Percentiles rank a stretch among this genome's conserved stretches.
phyloP scores from a whole-genome alignment of 1,284 basidiomycete species.

The Ceratobasidium sp. region DNA sequence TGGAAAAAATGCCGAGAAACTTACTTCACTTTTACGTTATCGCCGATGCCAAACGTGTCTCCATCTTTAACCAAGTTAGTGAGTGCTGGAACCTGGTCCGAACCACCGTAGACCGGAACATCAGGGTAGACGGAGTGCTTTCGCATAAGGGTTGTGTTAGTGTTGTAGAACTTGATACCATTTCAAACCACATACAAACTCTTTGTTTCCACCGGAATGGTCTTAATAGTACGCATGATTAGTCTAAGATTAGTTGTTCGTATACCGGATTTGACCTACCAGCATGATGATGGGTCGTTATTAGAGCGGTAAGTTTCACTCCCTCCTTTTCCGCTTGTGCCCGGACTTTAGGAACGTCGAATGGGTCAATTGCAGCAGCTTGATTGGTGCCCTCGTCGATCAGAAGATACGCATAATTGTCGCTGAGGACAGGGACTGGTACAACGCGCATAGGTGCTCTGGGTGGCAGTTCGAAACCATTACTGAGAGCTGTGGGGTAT shows the following conservation, averaged over 20 bases:
- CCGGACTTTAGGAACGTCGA: slow-evolving; percentile 79
- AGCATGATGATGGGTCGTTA: slow-evolving; percentile 90
- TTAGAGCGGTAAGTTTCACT: slow-evolving; percentile 75
- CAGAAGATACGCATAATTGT: slow-evolving; percentile 92
- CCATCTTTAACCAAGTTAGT: slow-evolving; percentile 82
- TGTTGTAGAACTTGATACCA: neutral
- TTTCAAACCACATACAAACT: slow-evolving; percentile 55
- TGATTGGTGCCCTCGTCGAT: slow-evolving; percentile 75
- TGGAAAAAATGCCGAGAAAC: slow-evolving; percentile 45
- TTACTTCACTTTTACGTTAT: slow-evolving; percentile 76
- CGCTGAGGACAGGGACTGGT: slow-evolving; percentile 78
- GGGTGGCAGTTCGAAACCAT: neutral
- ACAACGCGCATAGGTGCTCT: slow-evolving; percentile 69
- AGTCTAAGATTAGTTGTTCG: neutral
- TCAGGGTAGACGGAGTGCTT: slow-evolving; percentile 63
- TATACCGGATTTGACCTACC: neutral
- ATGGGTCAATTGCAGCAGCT: slow-evolving; percentile 71
- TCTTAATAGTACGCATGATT: slow-evolving; percentile 57
- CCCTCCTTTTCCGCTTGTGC: slow-evolving; percentile 72
- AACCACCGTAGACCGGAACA: slow-evolving; percentile 87
- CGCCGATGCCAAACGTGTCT: slow-evolving; percentile 76
- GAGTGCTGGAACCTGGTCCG: slow-evolving; percentile 71
- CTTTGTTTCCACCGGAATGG: slow-evolving; percentile 86
- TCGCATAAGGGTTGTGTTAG: neutral
- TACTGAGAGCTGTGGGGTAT: neutral